Evolutionary conservation across 2,329 filamentous ascomycete genomes (phyloP).

Genomic region (Neopestalotiopsis sp.): DNA sequence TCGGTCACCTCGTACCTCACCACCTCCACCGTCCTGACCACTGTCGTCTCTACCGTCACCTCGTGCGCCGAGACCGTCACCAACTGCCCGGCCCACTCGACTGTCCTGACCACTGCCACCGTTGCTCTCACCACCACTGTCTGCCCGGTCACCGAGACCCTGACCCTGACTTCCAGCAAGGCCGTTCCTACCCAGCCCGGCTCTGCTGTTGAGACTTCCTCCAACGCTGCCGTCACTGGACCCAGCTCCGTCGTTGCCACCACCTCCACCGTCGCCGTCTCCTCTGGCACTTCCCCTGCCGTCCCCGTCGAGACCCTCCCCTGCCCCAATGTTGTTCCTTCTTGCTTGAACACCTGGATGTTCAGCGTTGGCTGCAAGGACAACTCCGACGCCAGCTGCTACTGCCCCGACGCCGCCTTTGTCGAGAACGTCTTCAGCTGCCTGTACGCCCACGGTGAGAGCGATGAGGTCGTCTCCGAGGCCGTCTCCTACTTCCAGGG

Average conservation of each 20-base stretch:
- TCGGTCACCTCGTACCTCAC: slow-evolving; percentile 45
- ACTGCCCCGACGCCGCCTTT: slow-evolving; percentile 81
- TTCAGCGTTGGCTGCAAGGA: slow-evolving; percentile 74
- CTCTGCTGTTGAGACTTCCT: slow-evolving; percentile 22
- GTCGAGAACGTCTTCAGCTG: slow-evolving; percentile 82
- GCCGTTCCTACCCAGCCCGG: slow-evolving; percentile 12
- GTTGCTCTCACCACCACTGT: slow-evolving; percentile 64
- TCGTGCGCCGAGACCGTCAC: slow-evolving; percentile 56
- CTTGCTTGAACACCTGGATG: slow-evolving; percentile 92
- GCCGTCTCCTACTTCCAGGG: slow-evolving; percentile 87
- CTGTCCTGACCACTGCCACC: slow-evolving; percentile 56
- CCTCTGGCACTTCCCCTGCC: slow-evolving; percentile 36
- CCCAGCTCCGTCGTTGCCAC: slow-evolving; percentile 26
- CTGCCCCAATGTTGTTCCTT: slow-evolving; percentile 77
- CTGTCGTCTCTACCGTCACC: slow-evolving; percentile 54
- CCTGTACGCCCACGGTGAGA: slow-evolving; percentile 75
- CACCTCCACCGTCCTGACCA: slow-evolving; percentile 57
- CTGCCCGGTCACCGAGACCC: slow-evolving; percentile 64
- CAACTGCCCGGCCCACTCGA: slow-evolving; percentile 51
- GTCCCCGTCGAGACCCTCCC: slow-evolving; percentile 50
- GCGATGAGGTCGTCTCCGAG: slow-evolving; percentile 67
- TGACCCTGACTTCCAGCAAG: slow-evolving; percentile 38
- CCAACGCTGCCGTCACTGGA: slow-evolving; percentile 19
- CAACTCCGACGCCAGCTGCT: slow-evolving; percentile 85
- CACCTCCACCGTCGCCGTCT: slow-evolving; percentile 35